Evolutionary conservation across 179 eudicot genomes (phyloP), one percentile per base, ranked within the genome.

Genomic region (Actinidia polygama): DNA sequence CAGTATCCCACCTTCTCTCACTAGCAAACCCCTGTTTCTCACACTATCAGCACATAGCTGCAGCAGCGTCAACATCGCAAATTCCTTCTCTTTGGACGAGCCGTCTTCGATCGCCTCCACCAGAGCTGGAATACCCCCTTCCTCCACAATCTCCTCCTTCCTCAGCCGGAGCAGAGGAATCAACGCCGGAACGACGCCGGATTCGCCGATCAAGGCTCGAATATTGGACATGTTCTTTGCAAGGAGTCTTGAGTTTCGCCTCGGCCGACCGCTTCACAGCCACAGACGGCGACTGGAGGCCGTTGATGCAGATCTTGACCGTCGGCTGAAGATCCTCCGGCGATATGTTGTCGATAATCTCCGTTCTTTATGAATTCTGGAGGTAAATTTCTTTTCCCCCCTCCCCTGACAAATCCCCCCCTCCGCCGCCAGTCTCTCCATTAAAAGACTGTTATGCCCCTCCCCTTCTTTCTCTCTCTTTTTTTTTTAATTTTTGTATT

Each of bases 1-100:
- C 40, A 98, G 99, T 79, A 96, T 93, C 30, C 91, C 98, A 18
- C 98, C 99, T 88, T 95, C 98, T 64, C 96, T 90, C 1, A 96
- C 96, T 57, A 95, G 79, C 89, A 96, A 85, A 1, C 87, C 95
- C 74, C 99, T 81, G 61, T 91, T 91, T 83, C 84, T 86, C 47
- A 87, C 88, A 88, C 90, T 83, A 50, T 95, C 96, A 12, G 63
- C 88, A 82, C 98, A 96, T 82, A 96, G 26, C 85, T 90, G 93
- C 91, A 96, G 76, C 81, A 95, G 61, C 0, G 94, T 93, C 83
- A 90, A 51, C 59, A 95, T 98, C 4, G 98, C 99, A 49, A 95
- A 93, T 85, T 96, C 99, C 89, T 91, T 96, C 83, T 94, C 98
- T 58, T 92, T 95, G 10, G 77, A 67, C 3, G 94, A 89, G 14